Conservation (phyloP, 2,329 filamentous ascomycete species). For the Paraconiothyrium brasiliense region DNA sequence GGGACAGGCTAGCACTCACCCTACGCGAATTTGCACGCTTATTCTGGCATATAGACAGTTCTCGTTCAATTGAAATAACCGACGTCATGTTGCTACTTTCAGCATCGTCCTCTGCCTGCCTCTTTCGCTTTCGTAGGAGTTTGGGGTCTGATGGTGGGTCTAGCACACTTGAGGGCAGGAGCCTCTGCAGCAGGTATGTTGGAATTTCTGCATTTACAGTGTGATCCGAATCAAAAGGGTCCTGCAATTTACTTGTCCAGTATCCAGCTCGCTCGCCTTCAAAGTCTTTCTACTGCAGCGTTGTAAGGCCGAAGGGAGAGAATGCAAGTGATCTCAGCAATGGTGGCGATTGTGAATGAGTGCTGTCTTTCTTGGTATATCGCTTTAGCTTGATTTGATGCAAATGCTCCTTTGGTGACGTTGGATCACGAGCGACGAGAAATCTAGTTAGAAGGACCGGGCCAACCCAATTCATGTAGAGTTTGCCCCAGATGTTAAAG, state of each 20-base stretch:
- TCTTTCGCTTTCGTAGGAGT: slow-evolving; percentile 25
- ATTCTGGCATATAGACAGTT: not conserved
- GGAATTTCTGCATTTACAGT: slow-evolving; percentile 51
- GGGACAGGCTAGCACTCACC: not conserved
- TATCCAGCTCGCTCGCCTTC: slow-evolving; percentile 39
- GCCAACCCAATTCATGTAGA: slow-evolving; percentile 48
- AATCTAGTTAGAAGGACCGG: slow-evolving; percentile 48
- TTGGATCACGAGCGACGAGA: slow-evolving; percentile 21
- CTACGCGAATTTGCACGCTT: not conserved
- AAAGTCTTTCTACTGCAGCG: slow-evolving; percentile 38
- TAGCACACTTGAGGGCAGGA: slow-evolving; percentile 37
- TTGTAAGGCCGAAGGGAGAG: slow-evolving; percentile 43
- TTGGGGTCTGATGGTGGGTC: slow-evolving; percentile 26
- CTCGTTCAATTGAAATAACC: not conserved
- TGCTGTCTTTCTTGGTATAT: slow-evolving; percentile 27
- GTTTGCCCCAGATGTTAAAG: slow-evolving; percentile 52
- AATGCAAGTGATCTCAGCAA: slow-evolving; percentile 50
- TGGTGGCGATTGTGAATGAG: slow-evolving; percentile 16
- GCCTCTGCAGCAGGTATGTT: slow-evolving; percentile 41
- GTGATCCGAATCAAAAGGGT: slow-evolving; percentile 43
- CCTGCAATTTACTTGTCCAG: slow-evolving; percentile 27
- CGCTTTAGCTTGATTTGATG: slow-evolving; percentile 44
- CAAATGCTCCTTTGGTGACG: slow-evolving; percentile 25
- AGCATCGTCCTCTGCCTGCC: slow-evolving; percentile 8
- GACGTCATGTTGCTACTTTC: not conserved